These are phyloP conservation scores for Tricholoma terreum DNA, from an alignment of 768 basidiomycete species.

Conservation along the genomic window DNA sequence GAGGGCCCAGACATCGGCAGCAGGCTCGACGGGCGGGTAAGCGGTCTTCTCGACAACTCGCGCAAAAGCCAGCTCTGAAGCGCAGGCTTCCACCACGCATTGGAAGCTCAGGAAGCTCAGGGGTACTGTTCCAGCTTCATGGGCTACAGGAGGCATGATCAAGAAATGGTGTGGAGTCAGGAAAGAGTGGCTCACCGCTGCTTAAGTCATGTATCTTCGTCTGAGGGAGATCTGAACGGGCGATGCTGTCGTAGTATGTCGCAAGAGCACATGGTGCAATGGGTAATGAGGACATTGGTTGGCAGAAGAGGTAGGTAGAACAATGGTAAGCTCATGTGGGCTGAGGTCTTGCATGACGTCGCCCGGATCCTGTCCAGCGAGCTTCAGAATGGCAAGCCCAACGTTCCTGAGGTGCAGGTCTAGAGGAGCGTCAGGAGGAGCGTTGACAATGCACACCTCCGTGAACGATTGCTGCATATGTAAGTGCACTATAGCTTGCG, in stretches of 20 bases:
- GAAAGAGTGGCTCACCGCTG: not conserved
- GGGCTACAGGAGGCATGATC: not conserved
- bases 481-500: not conserved
- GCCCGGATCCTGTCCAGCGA: not conserved
- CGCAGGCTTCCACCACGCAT: constrained; percentile 1
- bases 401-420: constrained; percentile 4
- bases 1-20: constrained; percentile 5
- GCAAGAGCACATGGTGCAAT: not conserved
- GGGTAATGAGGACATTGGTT: constrained; percentile 1
- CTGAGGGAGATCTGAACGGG: constrained; percentile 1
- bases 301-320: constrained; percentile 1
- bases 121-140: not conserved
- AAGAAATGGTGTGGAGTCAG: not conserved
- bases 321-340: constrained; percentile 1
- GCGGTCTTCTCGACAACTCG: constrained; percentile 4
- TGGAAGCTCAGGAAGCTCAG: constrained; percentile 3
- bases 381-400: not conserved
- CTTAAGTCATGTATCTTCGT: not conserved
- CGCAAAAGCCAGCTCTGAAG: constrained; percentile 5
- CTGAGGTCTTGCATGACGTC: constrained; percentile 2
- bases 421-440: not conserved
- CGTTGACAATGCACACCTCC: constrained; percentile 1
- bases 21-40: constrained; percentile 3
- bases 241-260: not conserved
- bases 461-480: not conserved